Evolutionary conservation across 805 yeast species (phyloP).

Genomic region (Priceomyces haplophilus): DNA sequence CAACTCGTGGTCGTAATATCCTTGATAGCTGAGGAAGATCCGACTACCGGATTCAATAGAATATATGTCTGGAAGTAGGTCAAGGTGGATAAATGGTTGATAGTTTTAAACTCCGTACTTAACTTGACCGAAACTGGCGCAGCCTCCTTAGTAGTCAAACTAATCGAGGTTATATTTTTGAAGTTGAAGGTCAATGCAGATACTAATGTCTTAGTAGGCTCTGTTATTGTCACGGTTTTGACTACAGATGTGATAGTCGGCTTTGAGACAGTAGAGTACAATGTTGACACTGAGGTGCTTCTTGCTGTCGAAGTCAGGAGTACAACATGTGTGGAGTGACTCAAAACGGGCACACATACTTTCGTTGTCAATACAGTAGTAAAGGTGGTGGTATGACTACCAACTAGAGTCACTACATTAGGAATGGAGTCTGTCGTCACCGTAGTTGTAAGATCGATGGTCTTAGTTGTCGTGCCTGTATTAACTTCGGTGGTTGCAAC

Average conservation of each 20-base stretch:
- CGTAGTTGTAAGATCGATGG: no score
- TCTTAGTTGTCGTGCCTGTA: neutral
- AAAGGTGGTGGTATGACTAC: neutral
- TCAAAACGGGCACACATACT: constrained; percentile 4
- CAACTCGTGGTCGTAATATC: constrained; percentile 9
- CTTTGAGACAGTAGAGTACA: neutral
- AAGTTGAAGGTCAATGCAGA: neutral
- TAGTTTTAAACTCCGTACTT: neutral
- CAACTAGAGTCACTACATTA: neutral
- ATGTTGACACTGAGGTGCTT: neutral
- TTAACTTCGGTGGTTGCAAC: neutral
- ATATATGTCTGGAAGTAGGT: constrained; percentile 1
- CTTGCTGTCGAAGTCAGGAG: constrained; percentile 1
- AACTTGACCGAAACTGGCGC: constrained; percentile 2
- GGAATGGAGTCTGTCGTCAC: no score
- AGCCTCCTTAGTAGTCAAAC: constrained; percentile 9
- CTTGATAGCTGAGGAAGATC: constrained; percentile 3
- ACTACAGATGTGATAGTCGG: neutral
- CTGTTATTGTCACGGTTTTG: neutral
- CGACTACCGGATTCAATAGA: constrained; percentile 4
- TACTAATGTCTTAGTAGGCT: neutral
- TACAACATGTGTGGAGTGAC: neutral
- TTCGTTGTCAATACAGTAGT: constrained; percentile 2
- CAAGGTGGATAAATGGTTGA: neutral
- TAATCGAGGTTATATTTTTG: neutral